Percentiles rank a stretch among this genome's conserved stretches.
These are phyloP conservation scores for Cystodermella granulosa DNA, from an alignment of 1,284 basidiomycete genomes.

Conservation along the genomic window DNA sequence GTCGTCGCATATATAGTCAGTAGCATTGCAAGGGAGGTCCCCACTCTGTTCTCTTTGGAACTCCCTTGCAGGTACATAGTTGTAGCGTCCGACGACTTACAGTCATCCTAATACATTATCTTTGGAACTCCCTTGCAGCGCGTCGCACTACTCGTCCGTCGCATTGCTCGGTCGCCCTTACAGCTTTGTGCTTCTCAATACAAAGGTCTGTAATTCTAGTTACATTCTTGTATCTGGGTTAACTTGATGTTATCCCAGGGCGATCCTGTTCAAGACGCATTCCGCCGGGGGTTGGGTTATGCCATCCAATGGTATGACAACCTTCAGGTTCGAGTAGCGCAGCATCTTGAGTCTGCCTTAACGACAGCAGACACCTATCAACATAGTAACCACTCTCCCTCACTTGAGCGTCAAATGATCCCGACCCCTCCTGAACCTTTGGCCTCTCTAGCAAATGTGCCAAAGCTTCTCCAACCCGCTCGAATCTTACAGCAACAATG, in stretches of 20 bases:
- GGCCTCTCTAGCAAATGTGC: neutral
- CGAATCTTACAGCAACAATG: neutral
- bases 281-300: slow-evolving; percentile 16
- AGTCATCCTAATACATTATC: too few species aligned
- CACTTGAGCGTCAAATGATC: neutral
- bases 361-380: slow-evolving; percentile 1
- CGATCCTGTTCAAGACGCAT: slow-evolving; percentile 15
- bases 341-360: slow-evolving; percentile 1
- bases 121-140: too few species aligned
- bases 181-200: slow-evolving; percentile 5
- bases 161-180: too few species aligned
- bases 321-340: slow-evolving; percentile 5
- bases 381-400: neutral
- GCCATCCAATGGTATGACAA: slow-evolving; percentile 24
- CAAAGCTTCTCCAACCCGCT: too few species aligned
- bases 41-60: too few species aligned
- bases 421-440: neutral
- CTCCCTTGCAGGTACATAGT: too few species aligned
- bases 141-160: too few species aligned
- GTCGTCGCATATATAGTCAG: too few species aligned
- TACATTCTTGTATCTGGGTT: neutral
- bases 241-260: slow-evolving; percentile 7
- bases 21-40: too few species aligned
- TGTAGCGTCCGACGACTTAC: too few species aligned
- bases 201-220: slow-evolving; percentile 6